Conservation (phyloP, 257 asterid species). For the Scutellaria baicalensis region DNA sequence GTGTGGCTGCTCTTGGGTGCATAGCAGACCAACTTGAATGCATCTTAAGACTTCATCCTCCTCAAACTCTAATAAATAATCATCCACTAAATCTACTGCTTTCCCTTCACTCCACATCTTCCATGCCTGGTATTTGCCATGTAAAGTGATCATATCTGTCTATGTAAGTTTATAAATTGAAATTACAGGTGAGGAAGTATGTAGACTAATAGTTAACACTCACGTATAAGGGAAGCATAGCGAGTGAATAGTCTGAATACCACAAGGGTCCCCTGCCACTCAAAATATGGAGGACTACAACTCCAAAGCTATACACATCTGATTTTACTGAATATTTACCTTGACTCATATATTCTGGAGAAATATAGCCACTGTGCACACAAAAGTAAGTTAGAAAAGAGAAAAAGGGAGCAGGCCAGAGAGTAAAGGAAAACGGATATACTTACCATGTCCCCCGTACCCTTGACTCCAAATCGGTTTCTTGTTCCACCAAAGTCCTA, state of each 20-base stretch:
- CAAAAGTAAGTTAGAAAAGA: background rate
- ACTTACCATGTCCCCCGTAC: background rate
- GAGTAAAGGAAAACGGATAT: background rate
- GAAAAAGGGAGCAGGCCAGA: background rate
- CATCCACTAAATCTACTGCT: slow-evolving; percentile 4
- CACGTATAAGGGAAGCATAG: background rate
- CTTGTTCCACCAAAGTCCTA: too few relatives aligned
- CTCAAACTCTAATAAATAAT: background rate
- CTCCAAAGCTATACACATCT: slow-evolving; percentile 20
- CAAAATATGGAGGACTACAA: slow-evolving; percentile 15
- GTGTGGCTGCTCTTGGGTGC: slow-evolving; percentile 6
- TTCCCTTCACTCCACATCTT: slow-evolving; percentile 10
- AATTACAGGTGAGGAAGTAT: background rate
- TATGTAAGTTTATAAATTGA: background rate
- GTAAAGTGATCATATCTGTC: background rate
- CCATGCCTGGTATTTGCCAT: background rate
- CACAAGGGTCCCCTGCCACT: slow-evolving; percentile 4
- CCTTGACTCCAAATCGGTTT: background rate
- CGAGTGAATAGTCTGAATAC: too few relatives aligned
- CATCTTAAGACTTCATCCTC: slow-evolving; percentile 13
- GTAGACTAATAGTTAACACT: background rate
- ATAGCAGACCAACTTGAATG: slow-evolving; percentile 12
- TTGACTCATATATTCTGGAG: slow-evolving; percentile 5
- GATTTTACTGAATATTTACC: slow-evolving; percentile 13
- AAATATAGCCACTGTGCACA: slow-evolving; percentile 9